These are phyloP conservation scores for Heterobasidion occidentale DNA, from an alignment of 1,284 basidiomycete genomes.

Conservation along the genomic window DNA sequence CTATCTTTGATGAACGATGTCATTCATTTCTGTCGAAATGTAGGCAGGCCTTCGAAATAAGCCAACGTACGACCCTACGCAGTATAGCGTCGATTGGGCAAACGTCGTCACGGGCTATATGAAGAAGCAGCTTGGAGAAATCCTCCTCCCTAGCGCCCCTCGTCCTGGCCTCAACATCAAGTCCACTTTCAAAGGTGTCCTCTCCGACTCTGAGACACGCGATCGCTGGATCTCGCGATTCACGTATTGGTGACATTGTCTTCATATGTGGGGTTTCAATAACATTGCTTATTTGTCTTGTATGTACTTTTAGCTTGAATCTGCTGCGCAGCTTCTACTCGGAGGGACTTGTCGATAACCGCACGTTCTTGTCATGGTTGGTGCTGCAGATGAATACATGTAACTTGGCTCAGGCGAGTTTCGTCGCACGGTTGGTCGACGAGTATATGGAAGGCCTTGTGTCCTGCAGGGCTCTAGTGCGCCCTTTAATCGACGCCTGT, in stretches of 20 bases:
- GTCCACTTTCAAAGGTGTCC: constrained; percentile 69
- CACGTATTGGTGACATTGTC: constrained; percentile 55
- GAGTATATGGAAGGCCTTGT: constrained; percentile 75
- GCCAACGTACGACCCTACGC: constrained; percentile 66
- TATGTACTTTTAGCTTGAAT: constrained; percentile 41
- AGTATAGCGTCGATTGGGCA: constrained; percentile 91
- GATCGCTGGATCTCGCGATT: constrained; percentile 79
- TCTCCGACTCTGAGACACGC: constrained; percentile 61
- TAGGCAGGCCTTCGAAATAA: constrained; percentile 70
- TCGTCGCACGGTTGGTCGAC: constrained; percentile 70
- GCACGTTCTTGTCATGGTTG: constrained; percentile 78
- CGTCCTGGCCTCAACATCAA: constrained; percentile 70
- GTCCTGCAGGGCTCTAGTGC: constrained; percentile 54
- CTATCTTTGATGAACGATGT: not conserved
- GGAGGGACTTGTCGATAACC: constrained; percentile 77
- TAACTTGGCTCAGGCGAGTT: constrained; percentile 82
- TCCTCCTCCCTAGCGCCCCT: constrained; percentile 75
- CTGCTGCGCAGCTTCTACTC: constrained; percentile 75
- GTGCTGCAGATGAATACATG: constrained; percentile 69
- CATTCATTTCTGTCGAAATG: not conserved
- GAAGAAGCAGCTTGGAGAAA: constrained; percentile 82
- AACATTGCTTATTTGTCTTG: constrained; percentile 11
- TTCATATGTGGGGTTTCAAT: not conserved
- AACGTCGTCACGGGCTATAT: constrained; percentile 82
- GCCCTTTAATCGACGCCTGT: constrained; percentile 62